Base-by-base conservation (phyloP, 441 rosid genomes). In the Eutrema salsugineum region DNA sequence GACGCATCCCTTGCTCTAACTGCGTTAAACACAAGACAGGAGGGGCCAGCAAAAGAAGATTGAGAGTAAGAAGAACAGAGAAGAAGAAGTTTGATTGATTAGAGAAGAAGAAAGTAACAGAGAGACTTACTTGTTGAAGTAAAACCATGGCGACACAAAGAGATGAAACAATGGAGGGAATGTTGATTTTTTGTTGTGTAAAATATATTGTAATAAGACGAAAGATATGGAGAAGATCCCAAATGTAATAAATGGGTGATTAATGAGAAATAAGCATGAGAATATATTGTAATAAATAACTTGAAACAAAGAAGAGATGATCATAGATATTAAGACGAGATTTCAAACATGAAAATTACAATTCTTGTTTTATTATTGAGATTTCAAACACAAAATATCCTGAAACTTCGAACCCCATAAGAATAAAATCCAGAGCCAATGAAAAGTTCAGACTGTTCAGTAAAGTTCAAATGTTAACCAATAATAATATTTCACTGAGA, bases 51-150 rank as follows among this genome's bases (percentile, higher is more conserved):
- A 24, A 4, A 24, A 24, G 27, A 24, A 24, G 27, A 24, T 24
- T 24, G 27, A 24, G 27, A 24, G 27, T 3, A 1, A 24, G 27
- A 20, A 20, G 22, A 20, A 20, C 22, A 20, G 22, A 20, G 22
- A 19, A 11, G 46, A 28, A 9, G 14, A 51, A 24, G 17, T n/a
- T 58, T 50, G 32, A 59, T 40, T 55, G 19, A 44, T 43, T 22
- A 47, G 32, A 57, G 20, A n/a, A n/a, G n/a, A n/a, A 46, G 58
- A 36, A 57, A 73, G 58, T 56, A 65, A 65, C 51, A 71, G 16
- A 50, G 27, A 62, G 38, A 72, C 68, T 53, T 77, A 85, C 89
- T 81, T 80, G 74, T 61, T 76, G 83, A 61, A 73, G 80, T 27
- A 35, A 47, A 64, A 75, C 78, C 83, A 84, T 79, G 76, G 60